Evolutionary conservation across 345 rosid species (phyloP), one percentile per base, ranked within the genome.

Genomic region (Boechera stricta): DNA sequence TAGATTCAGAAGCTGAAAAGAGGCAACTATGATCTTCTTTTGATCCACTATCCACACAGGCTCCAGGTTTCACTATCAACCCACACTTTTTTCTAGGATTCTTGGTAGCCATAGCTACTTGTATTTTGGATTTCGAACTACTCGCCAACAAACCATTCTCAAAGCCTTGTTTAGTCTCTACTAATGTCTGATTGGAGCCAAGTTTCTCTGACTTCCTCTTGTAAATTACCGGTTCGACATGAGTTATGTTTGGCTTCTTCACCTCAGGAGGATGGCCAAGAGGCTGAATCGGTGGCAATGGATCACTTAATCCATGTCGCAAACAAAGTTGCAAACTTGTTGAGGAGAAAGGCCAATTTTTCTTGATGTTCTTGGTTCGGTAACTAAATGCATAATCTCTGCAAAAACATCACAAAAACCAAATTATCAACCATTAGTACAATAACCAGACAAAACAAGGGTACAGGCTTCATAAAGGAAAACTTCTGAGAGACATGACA

Each of bases 301-400:
- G 87, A 74, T 89, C 92, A 80, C 73, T 86, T 84, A 92, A 83
- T 69, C 98, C 98, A 90, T 95, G 92, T 68, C 76, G 87, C 80
- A 89, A 73, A 80, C 97, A 90, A 87, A 92, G 89, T 69, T 89
- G 94, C 83, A 95, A 80, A 67, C 82, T 90, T 65, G 85, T 82
- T 75, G 65, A 60, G 21, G 99, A 92, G 80, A 92, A 95, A 51
- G 99, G 99, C 98, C 98, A 95, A 69, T 82, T 95, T 72, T 86
- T 86, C 78, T 83, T 79, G 87, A 95, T 89, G 84, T 95, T 89
- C 76, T 92, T 89, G 80, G 84, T 84, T 80, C 99, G 86, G 73
- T 88, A 63, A 61, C 80, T 71, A 78, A 84, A 86, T 64, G 88
- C 96, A 90, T 92, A 90, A 83, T 91, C 92, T 84, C 99, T 95